These are phyloP conservation scores for Yarrowia hollandica DNA, from an alignment of 805 yeast genomes.

Conservation along the genomic window DNA sequence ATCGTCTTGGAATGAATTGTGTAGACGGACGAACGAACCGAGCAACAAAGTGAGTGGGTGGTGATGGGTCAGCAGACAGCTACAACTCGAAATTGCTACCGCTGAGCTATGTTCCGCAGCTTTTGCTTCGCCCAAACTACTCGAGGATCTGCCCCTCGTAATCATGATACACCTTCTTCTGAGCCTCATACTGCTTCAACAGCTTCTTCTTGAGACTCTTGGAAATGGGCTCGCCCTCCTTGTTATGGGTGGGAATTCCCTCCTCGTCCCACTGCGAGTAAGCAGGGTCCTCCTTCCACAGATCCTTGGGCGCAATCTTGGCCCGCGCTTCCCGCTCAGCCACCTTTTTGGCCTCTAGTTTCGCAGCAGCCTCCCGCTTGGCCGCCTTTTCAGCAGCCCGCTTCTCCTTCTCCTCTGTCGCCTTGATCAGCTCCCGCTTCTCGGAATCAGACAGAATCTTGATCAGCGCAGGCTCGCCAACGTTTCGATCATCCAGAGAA, in stretches of 20 bases:
- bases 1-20: no score
- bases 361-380: constrained; percentile 50
- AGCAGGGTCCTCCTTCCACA: constrained; percentile 61
- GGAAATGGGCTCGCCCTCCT: constrained; percentile 69
- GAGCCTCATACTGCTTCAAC: constrained; percentile 72
- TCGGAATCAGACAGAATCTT: constrained; percentile 76
- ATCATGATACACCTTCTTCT: constrained; percentile 77
- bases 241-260: constrained; percentile 79
- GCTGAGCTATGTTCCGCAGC: no score
- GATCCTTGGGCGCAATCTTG: constrained; percentile 63
- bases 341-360: constrained; percentile 41
- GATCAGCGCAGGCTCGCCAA: constrained; percentile 73
- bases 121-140: background rate
- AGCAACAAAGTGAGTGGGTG: no score
- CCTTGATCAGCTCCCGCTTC: constrained; percentile 57
- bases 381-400: constrained; percentile 56
- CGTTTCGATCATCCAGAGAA: constrained; percentile 83
- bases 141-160: constrained; percentile 40
- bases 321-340: constrained; percentile 69
- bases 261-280: constrained; percentile 79
- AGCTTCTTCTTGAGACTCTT: constrained; percentile 86
- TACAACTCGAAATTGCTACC: no score
- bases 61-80: no score
- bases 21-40: no score
- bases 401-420: constrained; percentile 58